Base-by-base conservation (phyloP, 345 rosid genomes). In the Populus pruinosa region DNA sequence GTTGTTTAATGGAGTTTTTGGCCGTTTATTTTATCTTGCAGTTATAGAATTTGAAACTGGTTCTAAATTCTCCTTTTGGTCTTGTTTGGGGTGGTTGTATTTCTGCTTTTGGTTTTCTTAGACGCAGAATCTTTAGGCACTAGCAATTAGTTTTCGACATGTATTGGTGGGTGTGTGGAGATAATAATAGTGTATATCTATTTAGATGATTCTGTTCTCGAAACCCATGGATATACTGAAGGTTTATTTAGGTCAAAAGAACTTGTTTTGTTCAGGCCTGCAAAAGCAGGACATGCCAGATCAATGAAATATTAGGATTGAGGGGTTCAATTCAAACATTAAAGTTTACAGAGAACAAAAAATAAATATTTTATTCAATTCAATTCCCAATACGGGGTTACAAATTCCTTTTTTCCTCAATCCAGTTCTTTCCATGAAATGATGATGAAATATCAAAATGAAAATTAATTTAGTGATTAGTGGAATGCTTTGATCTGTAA, bases 81-180 rank as follows among this genome's bases (percentile, higher is more conserved):
- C 69, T 17, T 65, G n/a, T 29, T 33, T 65, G 69, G 20, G 69
- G 23, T 6, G 12, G 18, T 13, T 65, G 38, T 14, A 65, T 65
- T 33, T 18, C 36, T 65, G 69, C 69, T 65, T 65, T 65, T 65
- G n/a, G 38, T 65, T 65, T 14, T 65, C 68, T 65, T 65, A 65
- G 69, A 31, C 17, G 69, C 36, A 0, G 39, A 59, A 59, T 59
- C 64, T 25, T 59, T 9, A 23, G 29, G 29, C 64, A 59, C 29
- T 23, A 9, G 11, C 29, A 59, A 59, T 59, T 59, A 59, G 29
- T 29, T 59, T 59, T 11, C 14, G 4, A 23, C 23, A 55, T 55
- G 27, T 55, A 59, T 59, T n/a, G 5, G 63, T 59, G 21, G 69
- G 9, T 6, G 9, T 17, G 1, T 16, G 7, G 69, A 21, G 21